Percentiles rank a stretch among this genome's conserved stretches.
Evolutionary conservation across 2,329 filamentous ascomycete genomes (phyloP).

Genomic region (Coniochaeta prunicola): DNA sequence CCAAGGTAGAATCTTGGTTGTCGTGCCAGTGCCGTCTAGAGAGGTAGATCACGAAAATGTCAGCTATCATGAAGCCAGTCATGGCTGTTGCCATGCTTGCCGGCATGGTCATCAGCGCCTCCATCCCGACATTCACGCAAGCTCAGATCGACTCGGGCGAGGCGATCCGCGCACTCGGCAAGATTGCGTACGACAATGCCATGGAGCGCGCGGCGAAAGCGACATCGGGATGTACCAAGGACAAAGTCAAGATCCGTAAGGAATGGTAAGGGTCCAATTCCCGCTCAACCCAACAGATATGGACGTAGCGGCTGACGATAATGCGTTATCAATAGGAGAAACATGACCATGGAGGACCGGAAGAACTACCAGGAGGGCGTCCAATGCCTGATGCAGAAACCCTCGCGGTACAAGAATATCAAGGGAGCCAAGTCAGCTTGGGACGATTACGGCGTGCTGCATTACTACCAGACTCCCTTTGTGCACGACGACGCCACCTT

Average conservation of each 20-base stretch:
- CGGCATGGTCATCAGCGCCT: slow-evolving; percentile 5
- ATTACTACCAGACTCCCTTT: slow-evolving; percentile 20
- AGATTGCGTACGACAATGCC: slow-evolving; percentile 16
- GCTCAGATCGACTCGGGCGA: slow-evolving; percentile 16
- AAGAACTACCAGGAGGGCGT: slow-evolving; percentile 6
- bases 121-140: slow-evolving; percentile 13
- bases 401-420: slow-evolving; percentile 13
- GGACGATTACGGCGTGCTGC: slow-evolving; percentile 22
- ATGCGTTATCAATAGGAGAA: not conserved
- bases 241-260: slow-evolving; percentile 16
- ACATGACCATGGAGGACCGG: not conserved
- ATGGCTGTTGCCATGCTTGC: slow-evolving; percentile 1
- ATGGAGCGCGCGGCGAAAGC: slow-evolving; percentile 15
- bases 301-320: not conserved
- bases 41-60: not conserved
- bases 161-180: slow-evolving; percentile 13
- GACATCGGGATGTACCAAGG: slow-evolving; percentile 15
- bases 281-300: not conserved
- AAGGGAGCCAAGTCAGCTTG: slow-evolving; percentile 6
- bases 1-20: no score
- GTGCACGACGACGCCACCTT: slow-evolving; percentile 22
- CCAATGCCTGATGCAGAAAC: slow-evolving; percentile 18
- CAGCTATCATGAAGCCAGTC: not conserved
- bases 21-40: no score
- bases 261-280: slow-evolving; percentile 13